phyloP scores from a whole-genome alignment of 2,329 filamentous ascomycete species.

The Penicillium sp. region DNA sequence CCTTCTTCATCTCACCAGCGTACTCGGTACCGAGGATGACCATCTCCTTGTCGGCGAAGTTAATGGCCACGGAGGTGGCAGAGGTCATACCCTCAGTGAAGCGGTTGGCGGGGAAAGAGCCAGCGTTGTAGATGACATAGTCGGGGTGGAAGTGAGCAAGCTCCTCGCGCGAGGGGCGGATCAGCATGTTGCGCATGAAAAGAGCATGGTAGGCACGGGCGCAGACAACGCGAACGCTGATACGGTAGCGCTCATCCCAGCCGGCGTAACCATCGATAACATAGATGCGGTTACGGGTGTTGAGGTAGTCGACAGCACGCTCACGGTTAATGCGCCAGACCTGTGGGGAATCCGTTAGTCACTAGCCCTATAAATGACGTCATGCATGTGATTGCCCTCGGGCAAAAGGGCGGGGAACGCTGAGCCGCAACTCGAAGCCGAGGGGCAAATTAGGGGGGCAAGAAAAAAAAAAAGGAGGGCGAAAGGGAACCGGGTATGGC shows the following conservation, averaged over 20 bases:
- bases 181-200: constrained; percentile 99
- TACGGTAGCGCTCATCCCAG: constrained; percentile 98
- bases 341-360: constrained; percentile 50
- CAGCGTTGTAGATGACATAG: constrained; percentile 99
- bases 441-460: constrained; percentile 6
- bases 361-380: constrained; percentile 26
- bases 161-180: constrained; percentile 86
- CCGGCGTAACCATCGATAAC: constrained; percentile 96
- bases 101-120: constrained; percentile 96
- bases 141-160: constrained; percentile 97
- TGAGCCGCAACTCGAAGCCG: constrained; percentile 7
- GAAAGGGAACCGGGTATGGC: neutral
- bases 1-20: constrained; percentile 97
- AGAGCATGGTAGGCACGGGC: constrained; percentile 98
- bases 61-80: constrained; percentile 94
- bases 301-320: constrained; percentile 97
- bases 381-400: constrained; percentile 28
- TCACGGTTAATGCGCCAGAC: constrained; percentile 99
- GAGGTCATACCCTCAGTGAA: constrained; percentile 99
- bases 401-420: constrained; percentile 14
- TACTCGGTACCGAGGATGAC: constrained; percentile 99
- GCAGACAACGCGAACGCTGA: constrained; percentile 96
- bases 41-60: constrained; percentile 99
- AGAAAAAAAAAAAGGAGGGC: neutral
- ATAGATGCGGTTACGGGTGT: constrained; percentile 98